Conservation (phyloP, 2,329 filamentous ascomycete species). For the Aureobasidium sp. region DNA sequence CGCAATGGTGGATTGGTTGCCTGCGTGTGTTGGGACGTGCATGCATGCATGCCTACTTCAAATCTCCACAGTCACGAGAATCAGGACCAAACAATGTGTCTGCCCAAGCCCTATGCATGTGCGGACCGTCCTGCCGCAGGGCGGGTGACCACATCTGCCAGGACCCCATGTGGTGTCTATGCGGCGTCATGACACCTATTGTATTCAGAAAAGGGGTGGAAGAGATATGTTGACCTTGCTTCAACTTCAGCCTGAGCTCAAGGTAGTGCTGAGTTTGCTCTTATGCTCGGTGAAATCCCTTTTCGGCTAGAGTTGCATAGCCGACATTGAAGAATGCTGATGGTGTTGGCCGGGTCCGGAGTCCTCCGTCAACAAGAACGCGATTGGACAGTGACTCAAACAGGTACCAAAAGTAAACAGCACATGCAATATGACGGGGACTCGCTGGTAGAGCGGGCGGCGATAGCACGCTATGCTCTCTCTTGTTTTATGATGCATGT, state of each 20-base stretch:
- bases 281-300: not conserved
- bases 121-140: not conserved
- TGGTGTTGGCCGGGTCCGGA: not conserved
- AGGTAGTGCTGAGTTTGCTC: not conserved
- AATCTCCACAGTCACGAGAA: slow-evolving; percentile 5
- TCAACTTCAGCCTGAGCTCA: not conserved
- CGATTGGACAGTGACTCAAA: not conserved
- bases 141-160: slow-evolving; percentile 5
- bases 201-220: not conserved
- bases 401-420: not conserved
- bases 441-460: not conserved
- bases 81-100: slow-evolving; percentile 1
- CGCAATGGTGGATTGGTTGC: not conserved
- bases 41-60: not conserved
- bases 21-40: not conserved
- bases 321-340: not conserved
- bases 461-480: not conserved
- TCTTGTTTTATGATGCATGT: slow-evolving; percentile 6
- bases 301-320: slow-evolving; percentile 2
- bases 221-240: not conserved
- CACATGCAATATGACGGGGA: not conserved
- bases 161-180: slow-evolving; percentile 1
- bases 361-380: not conserved
- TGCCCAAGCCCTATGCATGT: not conserved
- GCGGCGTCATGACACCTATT: not conserved